Percentiles rank a stretch among this genome's conserved stretches.
Evolutionary conservation across 2,329 filamentous ascomycete species (phyloP).

Genomic region (Metarhizium humberi): DNA sequence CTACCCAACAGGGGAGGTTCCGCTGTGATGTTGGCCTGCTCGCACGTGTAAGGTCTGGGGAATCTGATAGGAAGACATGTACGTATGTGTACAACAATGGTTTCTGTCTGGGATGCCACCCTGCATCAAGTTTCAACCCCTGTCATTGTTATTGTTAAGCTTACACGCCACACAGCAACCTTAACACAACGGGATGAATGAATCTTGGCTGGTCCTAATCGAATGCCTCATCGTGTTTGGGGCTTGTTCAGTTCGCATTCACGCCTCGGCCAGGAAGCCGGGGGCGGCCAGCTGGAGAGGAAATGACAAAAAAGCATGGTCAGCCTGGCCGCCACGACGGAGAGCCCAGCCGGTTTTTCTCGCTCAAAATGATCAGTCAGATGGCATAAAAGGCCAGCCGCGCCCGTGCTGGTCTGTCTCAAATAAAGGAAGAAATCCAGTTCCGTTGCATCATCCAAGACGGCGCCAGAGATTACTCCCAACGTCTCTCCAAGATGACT

Average conservation of each 20-base stretch:
- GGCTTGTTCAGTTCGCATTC: no score
- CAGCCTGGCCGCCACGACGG: not conserved
- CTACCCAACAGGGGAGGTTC: not conserved
- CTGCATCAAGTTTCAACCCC: not conserved
- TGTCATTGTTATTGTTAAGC: not conserved
- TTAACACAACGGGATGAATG: not conserved
- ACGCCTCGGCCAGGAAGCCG: not conserved
- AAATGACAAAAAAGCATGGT: not conserved
- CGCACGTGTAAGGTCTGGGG: conserved; percentile 1
- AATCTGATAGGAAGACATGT: conserved; percentile 1
- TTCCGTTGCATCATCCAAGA: not conserved
- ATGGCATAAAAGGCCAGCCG: conserved; percentile 1
- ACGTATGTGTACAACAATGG: not conserved
- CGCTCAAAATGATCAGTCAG: not conserved
- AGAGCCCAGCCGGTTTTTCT: not conserved
- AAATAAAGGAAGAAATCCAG: not conserved
- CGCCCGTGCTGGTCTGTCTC: not conserved
- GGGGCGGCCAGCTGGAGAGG: not conserved
- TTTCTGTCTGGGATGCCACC: not conserved
- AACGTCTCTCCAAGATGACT: not conserved
- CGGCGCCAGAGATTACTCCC: not conserved
- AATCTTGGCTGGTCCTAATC: not conserved
- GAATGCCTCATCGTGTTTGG: not conserved
- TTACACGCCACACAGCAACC: not conserved
- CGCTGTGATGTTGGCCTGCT: not conserved